Base-by-base conservation (phyloP, 2,329 filamentous ascomycete species). In the Blastomyces parvus region DNA sequence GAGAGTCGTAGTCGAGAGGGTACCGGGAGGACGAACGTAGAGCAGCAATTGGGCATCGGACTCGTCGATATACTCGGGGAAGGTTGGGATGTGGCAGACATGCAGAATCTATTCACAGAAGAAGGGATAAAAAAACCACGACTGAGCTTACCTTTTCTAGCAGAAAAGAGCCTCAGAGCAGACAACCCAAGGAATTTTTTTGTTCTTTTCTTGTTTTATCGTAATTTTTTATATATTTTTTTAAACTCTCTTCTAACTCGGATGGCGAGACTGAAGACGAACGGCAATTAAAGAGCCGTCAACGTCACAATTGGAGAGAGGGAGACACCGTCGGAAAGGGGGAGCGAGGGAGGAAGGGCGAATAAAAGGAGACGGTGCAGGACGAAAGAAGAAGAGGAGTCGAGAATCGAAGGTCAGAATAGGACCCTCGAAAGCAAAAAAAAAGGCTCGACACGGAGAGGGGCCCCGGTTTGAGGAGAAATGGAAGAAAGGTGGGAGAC, bases 401-500 rank as follows among this genome's bases (percentile, higher is more conserved):
- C 53, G 55, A 59, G 55, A 52, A 25, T 25, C 33, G 53, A 58
- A 48, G 42, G 42, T 36, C 22, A 33, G 27, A 27, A n/a, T n/a
- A 33, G n/a, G 40, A 58, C 52, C 52, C 53, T 46, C 52, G 62
- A 53, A 58, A 40, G 19, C n/a, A 52, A 33, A 30, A 3, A 58
- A 46, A 46, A 30, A 27, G 48, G 57, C 55, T 55, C 56, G 62
- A 63, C 53, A 50, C 46, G 30, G 46, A 55, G 27, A n/a, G 52
- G 27, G 55, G 42, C 30, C 2, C 33, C 13, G 46, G 56, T 30
- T 60, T 62, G 19, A 56, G 70, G 71, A 75, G 72, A 70, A 67
- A 70, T 69, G 70, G 70, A 69, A 67, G 67, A 70, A 69, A 64
- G 69, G 68, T 67, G 67, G 69, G 71, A 68, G 69, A 70, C 59